Percentiles rank a stretch among this genome's conserved stretches.
These are phyloP conservation scores for Mrakia blollopis DNA, from an alignment of 768 basidiomycete genomes.

Conservation along the genomic window DNA sequence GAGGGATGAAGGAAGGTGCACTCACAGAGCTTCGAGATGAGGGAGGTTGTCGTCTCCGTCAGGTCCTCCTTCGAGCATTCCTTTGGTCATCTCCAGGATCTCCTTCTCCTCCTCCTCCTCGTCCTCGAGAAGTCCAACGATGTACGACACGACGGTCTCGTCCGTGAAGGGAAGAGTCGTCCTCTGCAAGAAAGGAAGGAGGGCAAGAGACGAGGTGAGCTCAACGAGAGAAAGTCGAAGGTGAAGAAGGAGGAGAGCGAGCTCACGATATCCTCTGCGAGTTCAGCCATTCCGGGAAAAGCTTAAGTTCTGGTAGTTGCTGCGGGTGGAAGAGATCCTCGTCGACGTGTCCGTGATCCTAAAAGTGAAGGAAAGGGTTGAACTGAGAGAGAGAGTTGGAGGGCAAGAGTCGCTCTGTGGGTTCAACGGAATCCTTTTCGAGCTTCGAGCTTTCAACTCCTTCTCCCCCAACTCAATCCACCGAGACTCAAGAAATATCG, in stretches of 20 bases:
- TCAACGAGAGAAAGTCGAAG: background rate
- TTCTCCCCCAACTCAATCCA: background rate
- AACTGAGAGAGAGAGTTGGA: background rate
- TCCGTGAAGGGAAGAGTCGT: conserved; percentile 54
- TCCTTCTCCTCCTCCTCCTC: conserved; percentile 77
- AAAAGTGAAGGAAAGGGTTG: background rate
- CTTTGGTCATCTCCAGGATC: conserved; percentile 67
- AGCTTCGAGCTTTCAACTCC: background rate
- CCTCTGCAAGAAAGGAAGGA: background rate
- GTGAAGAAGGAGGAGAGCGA: background rate
- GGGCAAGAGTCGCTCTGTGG: too few relatives aligned
- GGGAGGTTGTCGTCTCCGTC: conserved; percentile 28
- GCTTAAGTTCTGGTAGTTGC: background rate
- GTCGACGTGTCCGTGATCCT: background rate
- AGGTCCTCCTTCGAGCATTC: conserved; percentile 55
- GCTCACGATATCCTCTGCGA: conserved; percentile 30
- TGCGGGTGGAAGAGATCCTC: background rate
- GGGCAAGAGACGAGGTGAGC: background rate
- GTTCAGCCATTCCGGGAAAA: conserved; percentile 12
- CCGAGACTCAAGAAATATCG: background rate
- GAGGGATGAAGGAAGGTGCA: conserved; percentile 44
- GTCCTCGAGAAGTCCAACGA: conserved; percentile 82
- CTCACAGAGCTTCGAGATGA: conserved; percentile 54
- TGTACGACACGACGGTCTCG: conserved; percentile 77
- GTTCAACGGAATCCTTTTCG: background rate